Evolutionary conservation across 192 early-diverging fungal genomes (phyloP).

Genomic region (Coemansia erecta): DNA sequence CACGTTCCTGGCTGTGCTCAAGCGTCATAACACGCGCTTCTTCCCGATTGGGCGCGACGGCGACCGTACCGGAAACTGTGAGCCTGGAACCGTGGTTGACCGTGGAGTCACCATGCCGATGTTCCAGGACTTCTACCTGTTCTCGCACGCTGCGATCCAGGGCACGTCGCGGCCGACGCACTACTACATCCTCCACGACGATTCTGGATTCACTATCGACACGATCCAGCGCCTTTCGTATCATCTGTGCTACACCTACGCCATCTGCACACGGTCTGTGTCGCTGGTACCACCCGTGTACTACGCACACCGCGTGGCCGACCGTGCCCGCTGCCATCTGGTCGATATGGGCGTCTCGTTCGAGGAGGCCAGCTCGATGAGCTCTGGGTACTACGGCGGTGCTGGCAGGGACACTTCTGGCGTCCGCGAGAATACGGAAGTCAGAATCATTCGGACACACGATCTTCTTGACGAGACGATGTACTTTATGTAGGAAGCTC

Average conservation of each 20-base stretch:
- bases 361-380: slow-evolving; percentile 35
- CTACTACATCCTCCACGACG: slow-evolving; percentile 89
- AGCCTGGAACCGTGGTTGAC: slow-evolving; percentile 81
- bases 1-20: slow-evolving; percentile 69
- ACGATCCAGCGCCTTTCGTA: slow-evolving; percentile 84
- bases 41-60: slow-evolving; percentile 67
- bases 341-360: slow-evolving; percentile 39
- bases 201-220: slow-evolving; percentile 77
- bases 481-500: slow-evolving; percentile 15
- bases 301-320: slow-evolving; percentile 90
- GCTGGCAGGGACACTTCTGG: background rate
- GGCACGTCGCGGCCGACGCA: slow-evolving; percentile 91
- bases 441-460: slow-evolving; percentile 7
- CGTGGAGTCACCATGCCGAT: slow-evolving; percentile 70
- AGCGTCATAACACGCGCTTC: slow-evolving; percentile 81
- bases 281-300: slow-evolving; percentile 88
- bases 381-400: slow-evolving; percentile 34
- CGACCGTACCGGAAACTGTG: slow-evolving; percentile 79
- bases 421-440: background rate
- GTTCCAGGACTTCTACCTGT: slow-evolving; percentile 86
- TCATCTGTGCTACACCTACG: slow-evolving; percentile 86
- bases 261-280: slow-evolving; percentile 82
- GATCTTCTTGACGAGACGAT: slow-evolving; percentile 2
- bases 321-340: slow-evolving; percentile 79
- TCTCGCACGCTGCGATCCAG: slow-evolving; percentile 87